Percentiles rank a stretch among this genome's conserved stretches.
These are phyloP conservation scores for Microbotryum intermedium DNA, from an alignment of 1,284 basidiomycete species.

Conservation along the genomic window DNA sequence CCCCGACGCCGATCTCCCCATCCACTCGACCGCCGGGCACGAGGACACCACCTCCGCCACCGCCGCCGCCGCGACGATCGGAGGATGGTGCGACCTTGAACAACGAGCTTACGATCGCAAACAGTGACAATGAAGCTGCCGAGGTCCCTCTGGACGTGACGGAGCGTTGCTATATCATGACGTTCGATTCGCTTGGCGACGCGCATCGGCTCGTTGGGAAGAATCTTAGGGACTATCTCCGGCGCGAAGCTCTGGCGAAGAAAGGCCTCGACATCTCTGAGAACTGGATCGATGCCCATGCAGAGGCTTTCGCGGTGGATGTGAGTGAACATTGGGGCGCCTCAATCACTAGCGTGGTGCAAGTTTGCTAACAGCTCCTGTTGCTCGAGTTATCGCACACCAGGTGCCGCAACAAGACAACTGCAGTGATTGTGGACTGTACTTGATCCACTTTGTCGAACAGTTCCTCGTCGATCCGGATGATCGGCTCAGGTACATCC, in stretches of 20 bases:
- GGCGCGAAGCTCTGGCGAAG: conserved; percentile 72
- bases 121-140: not conserved
- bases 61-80: not conserved
- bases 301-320: not conserved
- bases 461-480: conserved; percentile 57
- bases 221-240: conserved; percentile 60
- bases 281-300: not conserved
- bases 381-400: not conserved
- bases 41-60: not conserved
- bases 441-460: conserved; percentile 68
- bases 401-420: conserved; percentile 74
- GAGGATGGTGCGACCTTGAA: not conserved
- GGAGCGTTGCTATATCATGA: conserved; percentile 65
- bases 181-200: conserved; percentile 74
- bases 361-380: too few relatives aligned
- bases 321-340: not conserved
- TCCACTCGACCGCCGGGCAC: not conserved
- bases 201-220: conserved; percentile 57
- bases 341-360: too few relatives aligned
- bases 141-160: not conserved
- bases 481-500: conserved; percentile 43
- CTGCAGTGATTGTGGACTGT: conserved; percentile 75
- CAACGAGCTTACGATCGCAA: not conserved
- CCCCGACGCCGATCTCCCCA: not conserved
- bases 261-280: conserved; percentile 41